Base-by-base conservation (phyloP, 2,329 filamentous ascomycete genomes). In the Cercospora sesami region DNA sequence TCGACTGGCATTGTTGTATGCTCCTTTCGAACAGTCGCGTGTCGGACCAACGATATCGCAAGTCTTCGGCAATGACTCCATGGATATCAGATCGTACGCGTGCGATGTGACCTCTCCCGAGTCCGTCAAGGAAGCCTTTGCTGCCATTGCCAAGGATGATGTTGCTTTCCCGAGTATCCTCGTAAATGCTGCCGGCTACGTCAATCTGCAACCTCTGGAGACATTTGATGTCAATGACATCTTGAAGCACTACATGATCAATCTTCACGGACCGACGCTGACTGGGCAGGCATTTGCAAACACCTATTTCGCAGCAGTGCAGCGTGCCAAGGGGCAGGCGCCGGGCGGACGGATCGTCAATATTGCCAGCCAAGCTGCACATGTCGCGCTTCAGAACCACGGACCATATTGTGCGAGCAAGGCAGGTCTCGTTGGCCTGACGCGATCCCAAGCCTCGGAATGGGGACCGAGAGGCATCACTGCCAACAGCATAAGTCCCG, bases 361-460 rank as follows among this genome's bases (percentile, higher is more conserved):
- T 63, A 79, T 84, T 57, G 79, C 82, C 3, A 81, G 79, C 1
- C 82, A 84, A 69, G 83, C 82, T 1, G 82, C 81, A 3, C 81
- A 84, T 69, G 79, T 81, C 0, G 82, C 83, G 1, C 77, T 84
- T 2, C 78, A 79, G 57, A 76, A 78, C 1, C 83, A 84, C 64
- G 80, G 81, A 0, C 81, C 81, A 0, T 84, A 84, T 70, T 84
- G 83, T 66, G 82, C 83, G 1, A 82, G 80, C 4, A 84, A 84
- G 62, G 81, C 82, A 5, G 83, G 79, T 0, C 70, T 84, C 7
- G 68, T 82, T 16, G 82, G 81, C 0, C 65, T 84, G 57, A 83
- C 81, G 9, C 78, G 80, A 6, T 81, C 79, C 68, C 82, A 82
- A 80, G 83, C 83, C 0, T 80, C 78, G 26, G 83, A 84, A 68